Conservation (phyloP, 768 basidiomycete genomes). For the Pulveroboletus sp. region DNA sequence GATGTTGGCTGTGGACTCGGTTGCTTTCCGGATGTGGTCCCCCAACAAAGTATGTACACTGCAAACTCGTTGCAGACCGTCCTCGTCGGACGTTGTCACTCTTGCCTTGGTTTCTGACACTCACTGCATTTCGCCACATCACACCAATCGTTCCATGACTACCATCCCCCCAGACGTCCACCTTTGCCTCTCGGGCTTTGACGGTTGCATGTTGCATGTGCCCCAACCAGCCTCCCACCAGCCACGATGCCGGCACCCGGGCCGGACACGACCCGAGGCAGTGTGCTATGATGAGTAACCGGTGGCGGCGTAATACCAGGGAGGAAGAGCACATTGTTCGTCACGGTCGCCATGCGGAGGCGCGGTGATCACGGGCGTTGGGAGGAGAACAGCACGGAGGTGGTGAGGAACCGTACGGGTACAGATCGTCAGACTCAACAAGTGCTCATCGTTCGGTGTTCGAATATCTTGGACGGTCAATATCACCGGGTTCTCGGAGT, state of each 20-base stretch:
- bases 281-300: neutral
- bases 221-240: slow-evolving; percentile 51
- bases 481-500: too few species aligned
- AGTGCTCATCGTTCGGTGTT: too few species aligned
- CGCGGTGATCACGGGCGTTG: too few species aligned
- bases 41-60: neutral
- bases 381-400: too few species aligned
- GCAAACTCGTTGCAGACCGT: neutral
- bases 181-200: slow-evolving; percentile 43
- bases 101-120: neutral
- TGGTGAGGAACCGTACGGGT: too few species aligned
- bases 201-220: slow-evolving; percentile 19
- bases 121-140: neutral
- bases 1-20: neutral
- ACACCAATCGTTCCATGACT: neutral
- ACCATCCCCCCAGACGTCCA: slow-evolving; percentile 52
- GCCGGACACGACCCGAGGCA: slow-evolving; percentile 27
- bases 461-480: too few species aligned
- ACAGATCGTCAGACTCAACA: too few species aligned
- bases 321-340: too few species aligned
- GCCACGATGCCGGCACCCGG: slow-evolving; percentile 60
- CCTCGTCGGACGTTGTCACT: neutral
- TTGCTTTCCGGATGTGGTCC: neutral
- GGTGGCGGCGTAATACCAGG: neutral
- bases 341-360: too few species aligned